These are phyloP conservation scores for Tricholoma sp. DNA, from an alignment of 768 basidiomycete genomes.

Conservation along the genomic window DNA sequence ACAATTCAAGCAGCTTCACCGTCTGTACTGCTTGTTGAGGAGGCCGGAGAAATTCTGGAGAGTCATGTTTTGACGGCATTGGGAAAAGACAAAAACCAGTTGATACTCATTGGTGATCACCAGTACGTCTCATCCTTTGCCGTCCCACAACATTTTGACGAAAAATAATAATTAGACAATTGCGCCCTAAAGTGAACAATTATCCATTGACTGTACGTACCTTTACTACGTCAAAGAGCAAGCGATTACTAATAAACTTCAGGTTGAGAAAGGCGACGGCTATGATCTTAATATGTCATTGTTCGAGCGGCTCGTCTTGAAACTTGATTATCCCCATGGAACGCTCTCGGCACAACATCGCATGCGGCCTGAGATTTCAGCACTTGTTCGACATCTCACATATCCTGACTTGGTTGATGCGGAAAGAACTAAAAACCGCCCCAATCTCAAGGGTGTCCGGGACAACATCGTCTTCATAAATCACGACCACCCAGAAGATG, in stretches of 20 bases:
- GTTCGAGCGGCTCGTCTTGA: slow-evolving; percentile 62
- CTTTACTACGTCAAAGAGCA: neutral
- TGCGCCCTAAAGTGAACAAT: slow-evolving; percentile 67
- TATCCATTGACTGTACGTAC: slow-evolving; percentile 44
- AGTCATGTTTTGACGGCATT: slow-evolving; percentile 61
- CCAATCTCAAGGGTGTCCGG: slow-evolving; percentile 47
- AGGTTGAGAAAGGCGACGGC: slow-evolving; percentile 54
- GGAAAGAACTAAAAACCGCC: slow-evolving; percentile 41
- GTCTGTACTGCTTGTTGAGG: slow-evolving; percentile 59
- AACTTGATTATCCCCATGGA: slow-evolving; percentile 52
- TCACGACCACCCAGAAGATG: slow-evolving; percentile 52
- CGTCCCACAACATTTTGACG: neutral
- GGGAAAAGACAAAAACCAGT: slow-evolving; percentile 36
- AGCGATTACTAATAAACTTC: neutral
- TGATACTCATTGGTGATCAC: slow-evolving; percentile 71
- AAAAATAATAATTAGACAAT: slow-evolving; percentile 41
- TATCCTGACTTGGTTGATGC: slow-evolving; percentile 63
- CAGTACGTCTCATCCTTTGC: slow-evolving; percentile 38
- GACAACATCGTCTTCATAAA: slow-evolving; percentile 61
- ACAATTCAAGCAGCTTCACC: slow-evolving; percentile 43
- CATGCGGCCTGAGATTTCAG: slow-evolving; percentile 72
- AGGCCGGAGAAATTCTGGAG: slow-evolving; percentile 70
- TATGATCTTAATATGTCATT: slow-evolving; percentile 63
- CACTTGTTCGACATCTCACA: slow-evolving; percentile 54
- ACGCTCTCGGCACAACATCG: slow-evolving; percentile 58